Evolutionary conservation across 441 rosid species (phyloP).

Genomic region (Erodium moschatum): DNA sequence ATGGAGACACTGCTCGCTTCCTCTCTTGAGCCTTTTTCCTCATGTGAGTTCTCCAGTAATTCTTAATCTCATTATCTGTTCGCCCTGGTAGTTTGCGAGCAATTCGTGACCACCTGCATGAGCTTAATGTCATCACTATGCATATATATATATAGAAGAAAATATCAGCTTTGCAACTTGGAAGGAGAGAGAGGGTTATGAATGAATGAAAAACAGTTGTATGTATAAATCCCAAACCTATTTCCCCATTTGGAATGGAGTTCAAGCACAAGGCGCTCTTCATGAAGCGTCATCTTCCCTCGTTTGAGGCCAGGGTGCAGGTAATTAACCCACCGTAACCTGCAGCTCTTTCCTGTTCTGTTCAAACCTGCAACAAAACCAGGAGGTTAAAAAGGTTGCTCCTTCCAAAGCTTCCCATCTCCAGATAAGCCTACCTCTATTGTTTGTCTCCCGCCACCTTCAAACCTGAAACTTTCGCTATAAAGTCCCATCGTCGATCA

Average conservation of each 20-base stretch:
- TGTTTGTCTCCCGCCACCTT: conserved; percentile 93
- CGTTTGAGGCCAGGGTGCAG: conserved; percentile 90
- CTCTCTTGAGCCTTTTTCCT: conserved; percentile 76
- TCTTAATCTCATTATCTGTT: conserved; percentile 90
- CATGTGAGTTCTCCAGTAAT: conserved; percentile 84
- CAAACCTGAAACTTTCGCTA: conserved; percentile 99
- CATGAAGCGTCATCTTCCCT: conserved; percentile 89
- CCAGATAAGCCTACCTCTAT: conserved; percentile 51
- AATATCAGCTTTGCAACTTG: too few relatives aligned
- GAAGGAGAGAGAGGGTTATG: neutral
- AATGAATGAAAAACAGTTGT: neutral
- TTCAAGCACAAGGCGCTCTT: conserved; percentile 80
- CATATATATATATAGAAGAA: too few relatives aligned
- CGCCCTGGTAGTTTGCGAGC: conserved; percentile 84
- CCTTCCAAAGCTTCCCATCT: conserved; percentile 43
- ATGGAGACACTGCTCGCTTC: conserved; percentile 41
- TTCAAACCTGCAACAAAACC: conserved; percentile 89
- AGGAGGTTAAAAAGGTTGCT: conserved; percentile 42
- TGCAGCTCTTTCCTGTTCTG: conserved; percentile 98
- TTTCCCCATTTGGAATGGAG: conserved; percentile 93
- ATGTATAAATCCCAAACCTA: conserved; percentile 50
- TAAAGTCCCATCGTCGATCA: conserved; percentile 96
- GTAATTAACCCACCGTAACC: conserved; percentile 97
- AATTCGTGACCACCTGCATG: conserved; percentile 81
- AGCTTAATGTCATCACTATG: conserved; percentile 7